Evolutionary conservation across 129 eudicot genomes (phyloP).

Genomic region (Scalesia atractyloides): DNA sequence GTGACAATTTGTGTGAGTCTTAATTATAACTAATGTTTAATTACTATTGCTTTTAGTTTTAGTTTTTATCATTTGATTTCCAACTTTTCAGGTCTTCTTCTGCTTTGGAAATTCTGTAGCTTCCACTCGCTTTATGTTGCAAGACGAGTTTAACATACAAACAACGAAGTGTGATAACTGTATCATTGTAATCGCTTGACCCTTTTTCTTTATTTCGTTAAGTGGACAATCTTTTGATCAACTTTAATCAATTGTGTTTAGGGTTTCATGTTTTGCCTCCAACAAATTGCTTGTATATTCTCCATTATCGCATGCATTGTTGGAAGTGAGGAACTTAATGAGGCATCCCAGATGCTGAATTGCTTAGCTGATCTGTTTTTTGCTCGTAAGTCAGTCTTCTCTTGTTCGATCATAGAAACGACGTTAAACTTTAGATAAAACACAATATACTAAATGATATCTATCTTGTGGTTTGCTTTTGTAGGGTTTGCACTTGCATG

Average conservation of each 20-base stretch:
- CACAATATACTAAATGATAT: background rate
- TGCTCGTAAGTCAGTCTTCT: constrained; percentile 67
- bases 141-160: constrained; percentile 93
- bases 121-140: constrained; percentile 87
- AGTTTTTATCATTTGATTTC: background rate
- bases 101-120: constrained; percentile 96
- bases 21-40: background rate
- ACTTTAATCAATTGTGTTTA: constrained; percentile 16
- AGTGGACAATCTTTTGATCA: constrained; percentile 7
- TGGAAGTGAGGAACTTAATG: constrained; percentile 76
- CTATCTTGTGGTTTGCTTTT: constrained; percentile 31
- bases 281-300: constrained; percentile 84
- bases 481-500: constrained; percentile 93
- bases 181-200: constrained; percentile 61
- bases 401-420: background rate
- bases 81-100: constrained; percentile 53
- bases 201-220: background rate
- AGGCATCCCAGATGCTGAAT: constrained; percentile 72
- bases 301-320: constrained; percentile 71
- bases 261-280: constrained; percentile 98
- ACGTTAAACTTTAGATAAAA: background rate
- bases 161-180: constrained; percentile 92
- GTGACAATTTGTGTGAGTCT: no score
- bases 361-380: constrained; percentile 79
- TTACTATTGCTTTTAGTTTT: background rate